Conservation (phyloP, 768 basidiomycete species). For the Leccinum aurantiacum region DNA sequence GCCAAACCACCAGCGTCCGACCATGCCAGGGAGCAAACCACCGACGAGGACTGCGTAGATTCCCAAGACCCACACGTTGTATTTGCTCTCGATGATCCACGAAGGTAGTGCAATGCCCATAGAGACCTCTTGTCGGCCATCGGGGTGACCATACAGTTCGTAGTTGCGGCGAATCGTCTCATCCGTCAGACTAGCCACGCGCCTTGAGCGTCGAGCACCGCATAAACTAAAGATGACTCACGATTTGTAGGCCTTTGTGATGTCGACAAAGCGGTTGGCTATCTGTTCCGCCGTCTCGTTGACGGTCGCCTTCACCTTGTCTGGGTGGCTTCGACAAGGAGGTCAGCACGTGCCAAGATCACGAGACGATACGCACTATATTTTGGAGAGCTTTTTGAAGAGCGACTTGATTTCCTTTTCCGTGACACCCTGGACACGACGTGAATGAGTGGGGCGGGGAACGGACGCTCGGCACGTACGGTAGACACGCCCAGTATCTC, state of each 20-base stretch:
- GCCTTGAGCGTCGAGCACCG: background rate
- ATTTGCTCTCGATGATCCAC: conserved; percentile 91
- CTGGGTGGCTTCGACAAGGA: conserved; percentile 72
- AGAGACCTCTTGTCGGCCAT: conserved; percentile 91
- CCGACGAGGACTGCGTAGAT: conserved; percentile 89
- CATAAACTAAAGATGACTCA: conserved; percentile 23
- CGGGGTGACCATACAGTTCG: conserved; percentile 89
- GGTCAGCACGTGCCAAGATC: conserved; percentile 1
- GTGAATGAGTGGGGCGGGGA: background rate
- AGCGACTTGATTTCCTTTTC: conserved; percentile 96
- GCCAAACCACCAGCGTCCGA: conserved; percentile 98
- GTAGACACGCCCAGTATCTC: conserved; percentile 80
- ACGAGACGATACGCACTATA: conserved; percentile 55
- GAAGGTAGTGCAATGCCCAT: conserved; percentile 94
- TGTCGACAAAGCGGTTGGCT: conserved; percentile 81
- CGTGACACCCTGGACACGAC: conserved; percentile 48
- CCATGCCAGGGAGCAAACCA: conserved; percentile 78
- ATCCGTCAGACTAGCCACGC: conserved; percentile 70
- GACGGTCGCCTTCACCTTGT: conserved; percentile 83
- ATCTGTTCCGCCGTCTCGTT: conserved; percentile 88
- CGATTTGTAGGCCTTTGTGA: conserved; percentile 99
- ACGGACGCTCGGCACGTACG: conserved; percentile 30
- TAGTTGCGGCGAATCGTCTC: conserved; percentile 89
- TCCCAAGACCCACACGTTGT: conserved; percentile 88
- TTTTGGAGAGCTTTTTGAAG: conserved; percentile 87